These are phyloP conservation scores for Starmera dryadoides DNA, from an alignment of 805 yeast genomes.

Conservation along the genomic window DNA sequence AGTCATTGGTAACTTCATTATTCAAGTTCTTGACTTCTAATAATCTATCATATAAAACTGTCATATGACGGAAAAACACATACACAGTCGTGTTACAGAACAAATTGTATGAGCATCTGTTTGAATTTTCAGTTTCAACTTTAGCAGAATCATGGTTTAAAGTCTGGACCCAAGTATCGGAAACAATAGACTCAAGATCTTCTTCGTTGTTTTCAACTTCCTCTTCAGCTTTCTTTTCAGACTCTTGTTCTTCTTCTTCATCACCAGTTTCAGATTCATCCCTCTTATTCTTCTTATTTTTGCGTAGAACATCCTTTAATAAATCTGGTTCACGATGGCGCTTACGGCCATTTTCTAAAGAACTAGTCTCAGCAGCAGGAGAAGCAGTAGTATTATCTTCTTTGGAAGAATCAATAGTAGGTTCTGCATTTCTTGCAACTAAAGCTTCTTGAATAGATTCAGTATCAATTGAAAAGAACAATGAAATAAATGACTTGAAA, in stretches of 20 bases:
- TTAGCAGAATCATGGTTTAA: conserved; percentile 16
- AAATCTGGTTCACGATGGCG: conserved; percentile 43
- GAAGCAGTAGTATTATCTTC: conserved; percentile 14
- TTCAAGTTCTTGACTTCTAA: conserved; percentile 69
- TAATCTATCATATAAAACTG: conserved; percentile 75
- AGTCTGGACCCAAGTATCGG: conserved; percentile 22
- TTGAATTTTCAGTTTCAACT: conserved; percentile 20
- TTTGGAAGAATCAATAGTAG: conserved; percentile 1
- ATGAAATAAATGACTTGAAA: conserved; percentile 58
- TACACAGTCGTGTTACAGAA: conserved; percentile 87
- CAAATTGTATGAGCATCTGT: conserved; percentile 59
- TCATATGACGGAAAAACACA: conserved; percentile 80
- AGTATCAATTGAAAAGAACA: conserved; percentile 60
- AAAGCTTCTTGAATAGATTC: conserved; percentile 37
- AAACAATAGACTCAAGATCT: conserved; percentile 3
- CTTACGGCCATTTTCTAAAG: conserved; percentile 19
- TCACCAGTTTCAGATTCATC: conserved; percentile 19
- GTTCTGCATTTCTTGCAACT: conserved; percentile 16
- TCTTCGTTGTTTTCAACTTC: conserved; percentile 13
- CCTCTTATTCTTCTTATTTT: conserved; percentile 30
- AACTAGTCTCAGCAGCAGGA: conserved; percentile 1
- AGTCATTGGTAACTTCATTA: conserved; percentile 63
- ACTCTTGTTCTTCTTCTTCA: conserved; percentile 20
- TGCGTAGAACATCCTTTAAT: conserved; percentile 51
- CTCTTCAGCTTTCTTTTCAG: conserved; percentile 15